Evolutionary conservation across 176 grass and related monocot genomes (phyloP).

Genomic region (Urochloa ruziziensis): DNA sequence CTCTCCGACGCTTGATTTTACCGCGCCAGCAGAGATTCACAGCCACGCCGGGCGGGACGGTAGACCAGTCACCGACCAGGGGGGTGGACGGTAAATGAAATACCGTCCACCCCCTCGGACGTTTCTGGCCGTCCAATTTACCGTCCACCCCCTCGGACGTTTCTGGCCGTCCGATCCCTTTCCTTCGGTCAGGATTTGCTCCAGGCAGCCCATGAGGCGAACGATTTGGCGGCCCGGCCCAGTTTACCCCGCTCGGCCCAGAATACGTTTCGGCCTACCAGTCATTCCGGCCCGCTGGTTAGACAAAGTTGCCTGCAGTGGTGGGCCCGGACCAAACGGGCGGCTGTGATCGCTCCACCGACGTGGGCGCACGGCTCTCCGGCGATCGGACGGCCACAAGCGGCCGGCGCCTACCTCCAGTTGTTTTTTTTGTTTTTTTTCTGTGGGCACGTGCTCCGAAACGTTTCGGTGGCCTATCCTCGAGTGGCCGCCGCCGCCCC

Average conservation of each 20-base stretch:
- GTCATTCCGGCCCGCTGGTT: not conserved
- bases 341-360: not conserved
- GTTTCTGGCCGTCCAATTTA: no score
- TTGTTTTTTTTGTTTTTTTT: not conserved
- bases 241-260: not conserved
- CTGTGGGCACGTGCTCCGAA: constrained; percentile 23
- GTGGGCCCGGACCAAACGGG: not conserved
- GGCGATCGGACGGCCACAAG: not conserved
- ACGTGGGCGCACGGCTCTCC: constrained; percentile 9
- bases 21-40: no score
- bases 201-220: no score
- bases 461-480: not conserved
- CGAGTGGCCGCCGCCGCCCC: constrained; percentile 40
- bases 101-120: not conserved
- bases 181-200: not conserved
- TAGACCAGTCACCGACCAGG: no score
- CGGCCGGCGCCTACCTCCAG: not conserved
- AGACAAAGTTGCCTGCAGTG: not conserved
- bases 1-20: no score
- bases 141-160: not conserved
- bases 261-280: not conserved
- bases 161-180: not conserved
- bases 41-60: no score
- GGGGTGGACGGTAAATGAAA: not conserved
- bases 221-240: not conserved